Conservation (phyloP, 805 yeast genomes). For the Barnettozyma sucrosica region DNA sequence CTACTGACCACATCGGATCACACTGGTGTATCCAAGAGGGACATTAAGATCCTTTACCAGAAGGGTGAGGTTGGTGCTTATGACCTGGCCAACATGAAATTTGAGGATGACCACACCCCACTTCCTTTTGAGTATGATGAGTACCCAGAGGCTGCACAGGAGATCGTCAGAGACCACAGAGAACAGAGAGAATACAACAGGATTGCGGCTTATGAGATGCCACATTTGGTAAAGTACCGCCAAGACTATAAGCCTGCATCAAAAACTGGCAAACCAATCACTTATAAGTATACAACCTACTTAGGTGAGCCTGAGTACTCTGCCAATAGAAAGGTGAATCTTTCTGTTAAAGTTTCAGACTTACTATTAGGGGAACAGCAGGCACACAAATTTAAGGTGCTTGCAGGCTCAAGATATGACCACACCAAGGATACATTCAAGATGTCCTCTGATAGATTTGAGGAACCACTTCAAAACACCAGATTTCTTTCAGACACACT, state of each 20-base stretch:
- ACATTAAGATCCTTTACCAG: conserved; percentile 33
- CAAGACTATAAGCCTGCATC: conserved; percentile 54
- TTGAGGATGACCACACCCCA: conserved; percentile 33
- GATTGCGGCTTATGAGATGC: conserved; percentile 88
- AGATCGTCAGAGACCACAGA: conserved; percentile 64
- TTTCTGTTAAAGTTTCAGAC: conserved; percentile 47
- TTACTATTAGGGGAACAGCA: conserved; percentile 47
- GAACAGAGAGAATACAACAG: conserved; percentile 72
- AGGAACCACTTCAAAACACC: conserved; percentile 84
- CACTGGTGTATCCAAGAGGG: conserved; percentile 33
- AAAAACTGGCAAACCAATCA: conserved; percentile 41
- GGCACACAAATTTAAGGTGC: conserved; percentile 67
- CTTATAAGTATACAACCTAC: conserved; percentile 67
- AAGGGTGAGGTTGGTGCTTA: conserved; percentile 39
- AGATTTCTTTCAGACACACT: conserved; percentile 61
- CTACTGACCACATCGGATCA: conserved; percentile 41
- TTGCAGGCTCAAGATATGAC: conserved; percentile 77
- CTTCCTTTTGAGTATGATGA: conserved; percentile 55
- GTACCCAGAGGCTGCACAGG: conserved; percentile 65
- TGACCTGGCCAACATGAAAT: conserved; percentile 28
- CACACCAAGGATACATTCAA: conserved; percentile 51
- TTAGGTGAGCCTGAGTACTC: conserved; percentile 56
- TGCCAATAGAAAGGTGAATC: conserved; percentile 62
- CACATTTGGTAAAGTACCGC: conserved; percentile 71
- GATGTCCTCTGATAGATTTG: conserved; percentile 58